Evolutionary conservation across 169 alveolate species (phyloP), one percentile per base, ranked within the genome.

Genomic region (Cytauxzoon felis): DNA sequence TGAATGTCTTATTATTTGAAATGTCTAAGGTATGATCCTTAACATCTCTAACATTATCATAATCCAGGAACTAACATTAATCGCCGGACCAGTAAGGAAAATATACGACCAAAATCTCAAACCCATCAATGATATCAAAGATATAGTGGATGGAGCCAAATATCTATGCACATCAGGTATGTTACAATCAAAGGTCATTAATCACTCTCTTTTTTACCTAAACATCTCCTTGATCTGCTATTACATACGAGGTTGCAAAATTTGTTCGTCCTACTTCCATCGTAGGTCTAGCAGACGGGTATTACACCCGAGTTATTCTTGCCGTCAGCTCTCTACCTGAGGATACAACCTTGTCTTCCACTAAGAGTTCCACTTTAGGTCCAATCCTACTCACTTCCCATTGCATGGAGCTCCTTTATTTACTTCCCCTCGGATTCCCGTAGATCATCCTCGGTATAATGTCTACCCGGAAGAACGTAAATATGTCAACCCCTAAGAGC

Each of bases 21-120:
- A 86, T 90, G 34, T 76, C 91, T 18, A 82, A 90, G 57, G 93
- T 90, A 29, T 47, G 80, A 32, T 6, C 5, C 41, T 62, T 75
- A 4, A 36, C 58, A 5, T n/a, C 30, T 51, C 23, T 48, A 13
- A 13, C 16, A 29, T 11, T 36, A 13, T 11, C 58, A 21, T 23
- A 21, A 27, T 45, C 23, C 54, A 63, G 67, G 81, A 76, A 3
- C 38, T 65, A 33, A 24, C 64, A 26, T 91, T 92, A 9, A 66
- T 90, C 34, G 93, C 92, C 7, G 96, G 96, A 30, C 96, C 96
- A 16, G 87, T 91, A 11, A 62, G 96, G 50, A 76, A 75, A 32
- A 45, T 92, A 0, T 91, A 80, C 75, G 96, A 92, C 68, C 95
- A 91, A 54, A 90, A 92, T 42, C 73, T 92, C 24, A 51, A 76